Evolutionary conservation across 1,139 yeast species (phyloP).

Genomic region (Yamadazyma mexicana): DNA sequence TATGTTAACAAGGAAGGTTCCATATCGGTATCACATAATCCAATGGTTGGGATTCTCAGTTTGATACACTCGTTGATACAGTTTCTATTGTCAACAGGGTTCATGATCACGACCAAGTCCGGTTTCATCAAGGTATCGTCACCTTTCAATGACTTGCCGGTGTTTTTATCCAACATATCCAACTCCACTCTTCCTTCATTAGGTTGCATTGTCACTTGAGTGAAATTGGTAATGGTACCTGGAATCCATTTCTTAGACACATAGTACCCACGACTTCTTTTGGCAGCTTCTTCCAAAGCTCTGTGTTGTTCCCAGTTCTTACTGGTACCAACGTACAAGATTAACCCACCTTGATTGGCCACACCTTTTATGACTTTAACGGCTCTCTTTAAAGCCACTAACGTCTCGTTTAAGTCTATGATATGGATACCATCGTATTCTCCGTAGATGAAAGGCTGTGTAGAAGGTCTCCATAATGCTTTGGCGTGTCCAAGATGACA

Average conservation of each 20-base stretch:
- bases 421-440: conserved; percentile 85
- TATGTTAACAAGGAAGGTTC: conserved; percentile 89
- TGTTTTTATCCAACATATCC: conserved; percentile 44
- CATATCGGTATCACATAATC: conserved; percentile 89
- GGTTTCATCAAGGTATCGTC: conserved; percentile 66
- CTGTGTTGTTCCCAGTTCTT: conserved; percentile 67
- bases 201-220: conserved; percentile 70
- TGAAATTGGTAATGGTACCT: conserved; percentile 87
- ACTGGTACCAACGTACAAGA: conserved; percentile 82
- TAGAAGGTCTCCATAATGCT: conserved; percentile 76
- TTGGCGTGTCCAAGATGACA: conserved; percentile 92
- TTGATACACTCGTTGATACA: conserved; percentile 81
- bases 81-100: conserved; percentile 85
- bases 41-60: conserved; percentile 87
- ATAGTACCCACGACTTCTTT: conserved; percentile 74
- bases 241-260: conserved; percentile 91
- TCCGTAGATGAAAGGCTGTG: conserved; percentile 87
- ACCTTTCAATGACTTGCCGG: conserved; percentile 54
- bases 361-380: conserved; percentile 77
- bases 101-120: conserved; percentile 80
- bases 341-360: conserved; percentile 79
- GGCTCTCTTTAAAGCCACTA: conserved; percentile 74
- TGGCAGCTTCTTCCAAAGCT: conserved; percentile 77
- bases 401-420: conserved; percentile 84
- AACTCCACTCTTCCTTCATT: conserved; percentile 53